These are phyloP conservation scores for Raphanus sativus DNA, from an alignment of 345 rosid species.

Conservation along the genomic window DNA sequence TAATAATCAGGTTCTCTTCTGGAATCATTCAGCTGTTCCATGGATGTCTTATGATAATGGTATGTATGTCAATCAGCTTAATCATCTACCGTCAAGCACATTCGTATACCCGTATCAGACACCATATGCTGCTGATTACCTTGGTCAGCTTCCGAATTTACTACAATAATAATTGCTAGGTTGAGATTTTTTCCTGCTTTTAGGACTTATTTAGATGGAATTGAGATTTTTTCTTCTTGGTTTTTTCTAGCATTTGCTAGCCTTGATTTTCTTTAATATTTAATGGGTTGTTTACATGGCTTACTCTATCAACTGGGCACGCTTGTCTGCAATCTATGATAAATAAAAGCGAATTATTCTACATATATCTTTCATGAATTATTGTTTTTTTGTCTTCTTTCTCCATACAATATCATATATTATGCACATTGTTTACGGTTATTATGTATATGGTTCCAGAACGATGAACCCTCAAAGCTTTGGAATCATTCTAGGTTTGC, in stretches of 20 bases:
- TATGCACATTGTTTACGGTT: neutral
- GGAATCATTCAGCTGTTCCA: neutral
- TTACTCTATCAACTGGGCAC: conserved; percentile 16
- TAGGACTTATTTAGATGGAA: conserved; percentile 24
- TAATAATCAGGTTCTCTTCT: neutral
- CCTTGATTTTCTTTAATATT: neutral
- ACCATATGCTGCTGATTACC: conserved; percentile 24
- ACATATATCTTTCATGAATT: conserved; percentile 22
- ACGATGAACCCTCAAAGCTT: conserved; percentile 46
- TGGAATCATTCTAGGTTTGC: conserved; percentile 31
- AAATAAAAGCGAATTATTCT: conserved; percentile 22
- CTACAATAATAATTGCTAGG: conserved; percentile 11
- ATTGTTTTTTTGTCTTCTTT: neutral
- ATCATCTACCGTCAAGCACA: conserved; percentile 7
- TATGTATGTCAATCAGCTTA: conserved; percentile 9
- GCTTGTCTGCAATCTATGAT: conserved; percentile 21
- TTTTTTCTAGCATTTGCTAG: conserved; percentile 9
- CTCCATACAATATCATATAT: neutral
- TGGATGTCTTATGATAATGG: conserved; percentile 10
- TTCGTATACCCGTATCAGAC: conserved; percentile 10
- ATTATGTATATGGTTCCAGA: neutral
- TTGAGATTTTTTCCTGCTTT: conserved; percentile 8
- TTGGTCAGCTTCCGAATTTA: conserved; percentile 12
- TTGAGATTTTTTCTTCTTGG: neutral
- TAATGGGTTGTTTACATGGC: conserved; percentile 30